Base-by-base conservation (phyloP, 2,329 filamentous ascomycete genomes). In the Colletotrichum sp. region DNA sequence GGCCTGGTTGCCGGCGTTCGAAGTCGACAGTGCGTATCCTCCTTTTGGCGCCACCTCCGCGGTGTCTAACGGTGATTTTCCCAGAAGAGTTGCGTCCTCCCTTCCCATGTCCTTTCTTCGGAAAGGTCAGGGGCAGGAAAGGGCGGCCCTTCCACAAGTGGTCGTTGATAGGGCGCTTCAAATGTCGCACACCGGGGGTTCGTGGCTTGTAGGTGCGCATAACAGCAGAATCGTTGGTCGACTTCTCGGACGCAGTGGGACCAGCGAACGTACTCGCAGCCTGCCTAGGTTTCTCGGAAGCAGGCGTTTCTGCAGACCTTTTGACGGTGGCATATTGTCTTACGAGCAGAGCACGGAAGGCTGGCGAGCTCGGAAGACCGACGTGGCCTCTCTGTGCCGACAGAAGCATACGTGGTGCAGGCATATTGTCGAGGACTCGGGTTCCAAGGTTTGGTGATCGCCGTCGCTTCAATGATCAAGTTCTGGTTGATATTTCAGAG, bases 121-220 rank as follows among this genome's bases (percentile, higher is more conserved):
- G 92, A 81, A 95, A 95, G 13, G 98, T 99, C 84, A 99, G 90
- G 67, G 93, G 92, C 38, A 95, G 89, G 79, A 94, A 93, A 1
- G 97, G 95, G 72, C 96, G 90, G 74, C 97, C 97, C 86, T 98
- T 98, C 95, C 95, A 99, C 61, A 99, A 88, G 85, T 99, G 97
- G 82, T 98, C 96, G 86, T 99, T 99, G 86, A 98, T 93, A 16
- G 97, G 96, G 58, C 97, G 92, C 84, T 94, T 94, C 79, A 99
- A 88, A 91, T 99, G 97, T 81, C 97, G 93, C 75, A 98, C 86
- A 90, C 97, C 97, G 15, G 96, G 96, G 1, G 97, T 98, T 80
- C 95, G 93, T 43, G 97, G 97, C 84, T 95, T 99, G 86, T 98
- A 99, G 70, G 94, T 97, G 80, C 95, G 93, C 84, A 99, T 84